Evolutionary conservation across 2,329 filamentous ascomycete species (phyloP).

Genomic region (Verticillium albo-atrum): DNA sequence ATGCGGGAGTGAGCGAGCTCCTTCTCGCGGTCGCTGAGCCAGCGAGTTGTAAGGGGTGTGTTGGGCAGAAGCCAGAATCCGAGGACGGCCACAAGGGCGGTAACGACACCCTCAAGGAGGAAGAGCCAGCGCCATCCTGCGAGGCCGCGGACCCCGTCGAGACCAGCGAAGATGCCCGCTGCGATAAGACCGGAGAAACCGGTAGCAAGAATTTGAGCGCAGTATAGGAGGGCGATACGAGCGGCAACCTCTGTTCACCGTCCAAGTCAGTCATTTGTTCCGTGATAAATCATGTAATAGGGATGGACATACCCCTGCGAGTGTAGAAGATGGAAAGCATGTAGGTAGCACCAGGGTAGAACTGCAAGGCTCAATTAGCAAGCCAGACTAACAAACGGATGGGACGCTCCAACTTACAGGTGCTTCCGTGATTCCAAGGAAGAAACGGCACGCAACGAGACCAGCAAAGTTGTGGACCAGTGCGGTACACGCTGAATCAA

Average conservation of each 20-base stretch:
- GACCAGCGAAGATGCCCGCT: slow-evolving; percentile 55
- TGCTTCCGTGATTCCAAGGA: slow-evolving; percentile 33
- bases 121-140: slow-evolving; percentile 61
- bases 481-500: slow-evolving; percentile 23
- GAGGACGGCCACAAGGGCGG: slow-evolving; percentile 54
- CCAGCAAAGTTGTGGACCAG: slow-evolving; percentile 27
- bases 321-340: slow-evolving; percentile 29
- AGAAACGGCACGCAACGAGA: slow-evolving; percentile 30
- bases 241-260: slow-evolving; percentile 47
- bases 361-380: slow-evolving; percentile 12
- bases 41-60: slow-evolving; percentile 33
- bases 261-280: not conserved
- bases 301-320: slow-evolving; percentile 17
- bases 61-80: slow-evolving; percentile 53
- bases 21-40: slow-evolving; percentile 41
- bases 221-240: slow-evolving; percentile 53
- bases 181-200: slow-evolving; percentile 65
- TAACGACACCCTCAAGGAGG: slow-evolving; percentile 55
- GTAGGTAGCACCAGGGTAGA: slow-evolving; percentile 33
- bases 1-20: slow-evolving; percentile 42
- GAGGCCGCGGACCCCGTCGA: slow-evolving; percentile 51
- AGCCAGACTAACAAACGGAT: not conserved
- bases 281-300: not conserved
- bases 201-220: slow-evolving; percentile 61
- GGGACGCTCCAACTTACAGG: slow-evolving; percentile 14